Conservation (phyloP, 2,329 filamentous ascomycete genomes). For the Venturiaceae sp. region DNA sequence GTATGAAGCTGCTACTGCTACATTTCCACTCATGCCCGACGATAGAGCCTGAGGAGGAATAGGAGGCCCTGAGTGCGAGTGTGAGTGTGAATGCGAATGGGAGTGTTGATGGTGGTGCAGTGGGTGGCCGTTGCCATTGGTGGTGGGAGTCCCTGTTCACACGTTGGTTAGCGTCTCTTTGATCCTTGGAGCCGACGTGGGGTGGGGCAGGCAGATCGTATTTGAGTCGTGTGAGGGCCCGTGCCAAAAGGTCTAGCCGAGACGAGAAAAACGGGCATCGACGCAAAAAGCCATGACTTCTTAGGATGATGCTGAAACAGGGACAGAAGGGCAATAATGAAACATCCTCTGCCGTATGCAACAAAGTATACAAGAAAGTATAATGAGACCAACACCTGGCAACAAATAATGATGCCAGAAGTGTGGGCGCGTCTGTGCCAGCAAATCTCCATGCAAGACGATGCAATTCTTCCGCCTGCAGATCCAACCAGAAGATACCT, state of each 20-base stretch:
- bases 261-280: background rate
- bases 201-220: conserved; percentile 2
- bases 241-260: background rate
- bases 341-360: no score
- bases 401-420: background rate
- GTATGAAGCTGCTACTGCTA: conserved; percentile 19
- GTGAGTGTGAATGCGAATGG: conserved; percentile 1
- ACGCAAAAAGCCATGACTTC: background rate
- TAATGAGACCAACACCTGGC: background rate
- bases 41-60: conserved; percentile 12
- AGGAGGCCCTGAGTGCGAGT: background rate
- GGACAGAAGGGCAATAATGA: background rate
- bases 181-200: background rate
- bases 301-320: background rate
- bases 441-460: background rate
- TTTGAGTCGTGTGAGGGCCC: background rate
- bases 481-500: background rate
- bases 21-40: background rate
- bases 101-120: conserved; percentile 10
- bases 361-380: no score
- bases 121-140: background rate
- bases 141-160: background rate
- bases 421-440: background rate
- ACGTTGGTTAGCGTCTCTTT: background rate
- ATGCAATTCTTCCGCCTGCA: conserved; percentile 1